These are phyloP conservation scores for Leptodermis oblonga DNA, from an alignment of 257 asterid genomes.

Conservation along the genomic window DNA sequence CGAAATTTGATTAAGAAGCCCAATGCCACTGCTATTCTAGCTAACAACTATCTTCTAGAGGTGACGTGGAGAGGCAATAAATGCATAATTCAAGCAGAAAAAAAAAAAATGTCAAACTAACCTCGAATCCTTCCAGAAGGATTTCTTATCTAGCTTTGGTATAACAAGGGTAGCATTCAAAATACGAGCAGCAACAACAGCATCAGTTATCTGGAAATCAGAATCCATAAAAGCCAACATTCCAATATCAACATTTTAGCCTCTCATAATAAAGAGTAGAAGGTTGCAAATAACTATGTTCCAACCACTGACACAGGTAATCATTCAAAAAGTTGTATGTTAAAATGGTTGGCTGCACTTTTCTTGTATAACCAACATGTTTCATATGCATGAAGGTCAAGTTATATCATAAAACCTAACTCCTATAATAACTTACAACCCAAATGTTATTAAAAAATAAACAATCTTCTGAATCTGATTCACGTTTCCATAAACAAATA, in stretches of 20 bases:
- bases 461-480: background rate
- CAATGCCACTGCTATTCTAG: constrained; percentile 2
- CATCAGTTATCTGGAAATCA: constrained; percentile 75
- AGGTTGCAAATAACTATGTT: background rate
- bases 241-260: background rate
- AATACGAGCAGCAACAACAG: constrained; percentile 98
- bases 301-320: no score
- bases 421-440: no score
- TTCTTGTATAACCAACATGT: constrained; percentile 4
- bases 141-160: constrained; percentile 81
- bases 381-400: background rate
- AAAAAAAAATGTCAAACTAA: constrained; percentile 25
- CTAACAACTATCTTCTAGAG: background rate
- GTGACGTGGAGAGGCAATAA: constrained; percentile 4
- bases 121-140: constrained; percentile 99
- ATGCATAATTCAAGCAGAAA: background rate
- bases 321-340: background rate
- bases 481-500: background rate
- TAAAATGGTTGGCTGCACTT: background rate
- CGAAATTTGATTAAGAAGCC: background rate
- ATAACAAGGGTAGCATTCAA: constrained; percentile 93
- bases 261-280: background rate
- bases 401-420: background rate
- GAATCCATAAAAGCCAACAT: background rate
- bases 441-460: background rate